A percentile compares a stretch with the other conserved stretches of the same genome.
Conservation (phyloP, 1,284 basidiomycete genomes). For the Microbotryomycetes sp. region DNA sequence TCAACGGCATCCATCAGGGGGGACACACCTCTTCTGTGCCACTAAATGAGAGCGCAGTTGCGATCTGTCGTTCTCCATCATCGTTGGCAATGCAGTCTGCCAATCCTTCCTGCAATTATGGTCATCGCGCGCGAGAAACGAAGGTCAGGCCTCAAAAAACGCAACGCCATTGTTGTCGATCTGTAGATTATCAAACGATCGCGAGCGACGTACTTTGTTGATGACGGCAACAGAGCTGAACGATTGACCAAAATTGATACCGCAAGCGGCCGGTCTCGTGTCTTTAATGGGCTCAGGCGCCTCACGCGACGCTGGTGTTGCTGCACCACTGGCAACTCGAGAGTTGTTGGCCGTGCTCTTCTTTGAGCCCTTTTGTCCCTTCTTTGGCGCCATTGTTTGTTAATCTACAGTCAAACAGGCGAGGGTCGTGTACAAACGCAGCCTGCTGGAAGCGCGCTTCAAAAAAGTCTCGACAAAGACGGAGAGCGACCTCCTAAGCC, state of each 20-base stretch:
- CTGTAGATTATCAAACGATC: no score
- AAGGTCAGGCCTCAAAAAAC: not conserved
- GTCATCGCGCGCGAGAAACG: not conserved
- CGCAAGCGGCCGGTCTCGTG: constrained; percentile 51
- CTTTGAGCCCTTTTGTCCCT: constrained; percentile 25
- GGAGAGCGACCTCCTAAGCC: no score
- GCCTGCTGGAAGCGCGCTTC: no score
- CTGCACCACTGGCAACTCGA: constrained; percentile 20
- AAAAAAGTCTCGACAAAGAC: no score
- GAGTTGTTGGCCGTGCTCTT: constrained; percentile 6
- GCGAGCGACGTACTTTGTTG: constrained; percentile 64
- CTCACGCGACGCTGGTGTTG: constrained; percentile 20
- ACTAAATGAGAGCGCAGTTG: constrained; percentile 85
- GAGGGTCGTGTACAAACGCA: no score
- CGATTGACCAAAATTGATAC: constrained; percentile 95
- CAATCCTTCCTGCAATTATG: constrained; percentile 63
- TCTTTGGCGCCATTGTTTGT: constrained; percentile 14
- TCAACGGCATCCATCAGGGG: not conserved
- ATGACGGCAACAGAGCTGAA: constrained; percentile 93
- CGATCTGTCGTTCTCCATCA: constrained; percentile 96
- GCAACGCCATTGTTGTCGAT: not conserved
- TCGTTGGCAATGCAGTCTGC: constrained; percentile 96
- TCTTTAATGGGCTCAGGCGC: constrained; percentile 8
- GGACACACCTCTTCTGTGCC: constrained; percentile 75
- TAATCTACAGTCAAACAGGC: no score